phyloP scores from a whole-genome alignment of 305 asterid genomes.

The Solanum hybrid region DNA sequence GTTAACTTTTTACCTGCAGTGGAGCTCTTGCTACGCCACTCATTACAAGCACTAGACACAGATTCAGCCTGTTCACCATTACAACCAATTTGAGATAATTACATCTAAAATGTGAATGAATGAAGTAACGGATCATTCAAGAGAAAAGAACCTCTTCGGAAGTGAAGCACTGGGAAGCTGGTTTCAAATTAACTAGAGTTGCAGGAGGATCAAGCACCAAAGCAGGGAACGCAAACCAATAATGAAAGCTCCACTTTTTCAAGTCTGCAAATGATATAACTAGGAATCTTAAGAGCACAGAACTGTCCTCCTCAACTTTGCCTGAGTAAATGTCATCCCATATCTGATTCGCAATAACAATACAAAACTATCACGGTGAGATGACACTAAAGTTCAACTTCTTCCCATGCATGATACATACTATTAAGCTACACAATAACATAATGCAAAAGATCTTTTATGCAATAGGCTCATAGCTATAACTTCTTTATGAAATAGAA shows the following conservation, averaged over 20 bases:
- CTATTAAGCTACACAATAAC: not conserved
- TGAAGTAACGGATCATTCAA: not conserved
- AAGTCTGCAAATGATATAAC: slow-evolving; percentile 90
- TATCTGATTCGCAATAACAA: slow-evolving; percentile 38
- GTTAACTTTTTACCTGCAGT: slow-evolving; percentile 48
- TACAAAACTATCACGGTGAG: not conserved
- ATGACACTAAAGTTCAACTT: not conserved
- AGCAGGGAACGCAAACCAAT: slow-evolving; percentile 96
- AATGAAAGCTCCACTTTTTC: slow-evolving; percentile 80
- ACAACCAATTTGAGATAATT: slow-evolving; percentile 2
- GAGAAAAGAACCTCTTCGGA: slow-evolving; percentile 47
- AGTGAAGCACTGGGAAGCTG: slow-evolving; percentile 68
- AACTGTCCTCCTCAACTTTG: slow-evolving; percentile 63
- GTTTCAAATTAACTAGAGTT: slow-evolving; percentile 46
- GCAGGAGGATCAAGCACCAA: slow-evolving; percentile 84
- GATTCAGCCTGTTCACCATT: slow-evolving; percentile 45
- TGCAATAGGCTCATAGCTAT: not conserved
- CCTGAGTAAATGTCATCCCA: slow-evolving; percentile 81
- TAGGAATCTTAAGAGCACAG: slow-evolving; percentile 70
- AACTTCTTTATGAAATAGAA: not conserved
- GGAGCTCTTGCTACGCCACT: slow-evolving; percentile 63
- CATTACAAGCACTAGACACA: slow-evolving; percentile 54
- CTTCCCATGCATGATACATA: not conserved
- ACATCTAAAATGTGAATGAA: slow-evolving; percentile 7
- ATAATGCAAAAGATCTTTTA: not conserved